Evolutionary conservation across 257 asterid genomes (phyloP), one percentile per base, ranked within the genome.

Genomic region (Buddleja alternifolia): DNA sequence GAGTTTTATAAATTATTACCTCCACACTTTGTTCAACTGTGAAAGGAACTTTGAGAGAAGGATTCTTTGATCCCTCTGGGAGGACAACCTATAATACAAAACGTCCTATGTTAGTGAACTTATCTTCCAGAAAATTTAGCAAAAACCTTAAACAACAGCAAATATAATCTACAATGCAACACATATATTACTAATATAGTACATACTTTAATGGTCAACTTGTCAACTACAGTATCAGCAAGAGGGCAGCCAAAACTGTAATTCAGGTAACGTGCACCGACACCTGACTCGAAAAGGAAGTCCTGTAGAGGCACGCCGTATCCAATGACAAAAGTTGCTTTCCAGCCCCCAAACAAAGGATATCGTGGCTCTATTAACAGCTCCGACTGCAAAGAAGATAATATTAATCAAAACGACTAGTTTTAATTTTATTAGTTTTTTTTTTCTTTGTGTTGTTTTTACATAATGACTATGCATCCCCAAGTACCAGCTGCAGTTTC

Each of bases 311-410:
- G 99, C 73, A 90, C 87, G 36, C 88, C 99, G 32, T 93, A 93
- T 77, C 99, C 99, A 69, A 93, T 70, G 72, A 87, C 61, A 80
- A 90, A 93, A 59, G 96, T 89, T 67, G 99, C 81, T 88, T 89
- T 94, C 99, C 99, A 94, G 72, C 99, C 99, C 52, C 99, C 99
- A 82, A 94, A 86, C 77, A 94, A 74, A 66, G 99, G 99, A 77
- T 94, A 94, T 19, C 97, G 90, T 37, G 99, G 99, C 77, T 91
- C 97, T 59, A 94, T 87, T 42, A 89, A 76, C 80, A 94, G 75
- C 82, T 94, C 99, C 4, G 99, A 89, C 97, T 90, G 92, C 84
- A 81, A 58, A 60, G 34, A 45, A 10, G 48, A 65, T 52, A 61
- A 53, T 9, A 46, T 8, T 36, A 56, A 48, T 62, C 36, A 70